Base-by-base conservation (phyloP, 345 rosid genomes). In the Hibiscus trionum region DNA sequence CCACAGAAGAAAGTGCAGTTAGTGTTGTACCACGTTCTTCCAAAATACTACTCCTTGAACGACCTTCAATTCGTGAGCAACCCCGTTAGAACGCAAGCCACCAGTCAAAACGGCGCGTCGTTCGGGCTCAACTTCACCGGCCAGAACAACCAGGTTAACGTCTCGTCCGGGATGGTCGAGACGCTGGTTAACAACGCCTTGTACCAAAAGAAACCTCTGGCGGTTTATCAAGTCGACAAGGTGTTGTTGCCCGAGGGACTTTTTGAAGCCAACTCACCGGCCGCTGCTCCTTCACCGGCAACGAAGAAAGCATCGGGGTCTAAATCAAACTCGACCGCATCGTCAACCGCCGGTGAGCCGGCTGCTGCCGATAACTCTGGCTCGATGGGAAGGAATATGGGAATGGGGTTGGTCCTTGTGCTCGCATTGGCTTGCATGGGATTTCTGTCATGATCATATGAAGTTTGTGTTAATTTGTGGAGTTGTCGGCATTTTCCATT, bases 181-280 rank as follows among this genome's bases (percentile, higher is more conserved):
- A 87, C 96, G 7, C 91, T 75, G 70, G 37, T 94, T n/a, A 86
- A 84, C 75, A 91, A 87, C 66, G 82, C 88, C 1, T 60, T 94
- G 11, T 80, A 80, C 58, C 74, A 79, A 35, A 62, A 67, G 24
- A 76, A 62, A 42, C 98, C 97, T 15, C 76, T 94, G 62, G 96
- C 97, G 1, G 77, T 91, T 79, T 94, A 94, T 79, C 86, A 82
- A 49, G 85, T 90, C 52, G 98, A 94, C 76, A 79, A 81, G 84
- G 98, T 94, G 4, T 72, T 91, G 82, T 71, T 90, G 80, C 95
- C 98, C 21, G 81, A 74, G 14, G 86, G 81, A 73, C 65, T 91
- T 83, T 90, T 73, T 1, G 93, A 82, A 50, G 53, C 76, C 8
- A 79, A 84, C 19, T 35, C 82, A 46, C 83, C 87, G 0, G 72